Evolutionary conservation across 2,329 filamentous ascomycete species (phyloP).

Genomic region (Stenocarpella maydis): DNA sequence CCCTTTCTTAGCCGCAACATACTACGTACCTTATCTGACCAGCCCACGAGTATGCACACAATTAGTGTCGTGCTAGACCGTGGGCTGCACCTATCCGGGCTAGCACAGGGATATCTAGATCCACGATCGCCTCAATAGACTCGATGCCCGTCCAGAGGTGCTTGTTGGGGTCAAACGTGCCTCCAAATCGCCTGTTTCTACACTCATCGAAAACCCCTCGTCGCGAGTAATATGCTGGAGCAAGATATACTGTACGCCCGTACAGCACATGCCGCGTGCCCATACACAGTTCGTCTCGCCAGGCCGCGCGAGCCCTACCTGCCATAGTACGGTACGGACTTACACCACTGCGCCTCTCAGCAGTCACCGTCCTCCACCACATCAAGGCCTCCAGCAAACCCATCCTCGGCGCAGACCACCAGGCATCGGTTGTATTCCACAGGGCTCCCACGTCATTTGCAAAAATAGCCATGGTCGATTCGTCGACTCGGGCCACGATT

Average conservation of each 20-base stretch:
- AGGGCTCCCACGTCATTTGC: slow-evolving; percentile 20
- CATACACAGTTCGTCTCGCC: neutral
- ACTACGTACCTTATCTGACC: neutral
- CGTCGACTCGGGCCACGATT: slow-evolving; percentile 3
- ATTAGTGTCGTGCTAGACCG: neutral
- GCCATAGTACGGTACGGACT: too few species aligned
- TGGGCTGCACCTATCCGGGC: slow-evolving; percentile 12
- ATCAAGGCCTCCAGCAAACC: too few species aligned
- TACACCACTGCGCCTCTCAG: too few species aligned
- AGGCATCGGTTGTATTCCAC: neutral
- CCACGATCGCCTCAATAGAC: slow-evolving; percentile 7
- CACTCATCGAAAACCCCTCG: slow-evolving; percentile 1
- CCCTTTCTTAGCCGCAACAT: neutral
- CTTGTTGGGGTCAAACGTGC: neutral
- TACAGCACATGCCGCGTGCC: too few species aligned
- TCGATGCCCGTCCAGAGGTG: neutral
- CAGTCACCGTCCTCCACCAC: too few species aligned
- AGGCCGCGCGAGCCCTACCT: neutral
- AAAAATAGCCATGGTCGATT: slow-evolving; percentile 20
- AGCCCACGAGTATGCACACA: slow-evolving; percentile 7
- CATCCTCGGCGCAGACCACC: slow-evolving; percentile 15
- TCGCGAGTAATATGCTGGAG: neutral
- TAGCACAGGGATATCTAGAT: slow-evolving; percentile 14
- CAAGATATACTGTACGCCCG: neutral
- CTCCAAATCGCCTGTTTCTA: slow-evolving; percentile 1